A percentile compares a stretch with the other conserved stretches of the same genome.
Conservation (phyloP, 2,329 filamentous ascomycete genomes). For the Verticillium longisporum region DNA sequence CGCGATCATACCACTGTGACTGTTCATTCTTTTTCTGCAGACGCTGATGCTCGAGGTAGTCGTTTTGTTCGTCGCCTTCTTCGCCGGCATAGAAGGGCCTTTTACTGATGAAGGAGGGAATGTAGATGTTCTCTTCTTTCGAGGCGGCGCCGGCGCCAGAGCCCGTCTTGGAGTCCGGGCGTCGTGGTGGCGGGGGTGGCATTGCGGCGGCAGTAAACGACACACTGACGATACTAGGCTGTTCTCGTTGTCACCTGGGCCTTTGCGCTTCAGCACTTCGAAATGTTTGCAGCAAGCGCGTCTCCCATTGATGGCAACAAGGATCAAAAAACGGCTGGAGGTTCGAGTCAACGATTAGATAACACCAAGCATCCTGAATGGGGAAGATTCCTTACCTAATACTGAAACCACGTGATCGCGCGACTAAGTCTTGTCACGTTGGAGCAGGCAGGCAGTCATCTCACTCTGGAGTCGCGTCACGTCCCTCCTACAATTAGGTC, state of each 20-base stretch:
- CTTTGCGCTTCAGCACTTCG: neutral
- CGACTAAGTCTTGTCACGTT: conserved; percentile 9
- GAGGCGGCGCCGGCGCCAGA: conserved; percentile 28
- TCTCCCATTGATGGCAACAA: neutral
- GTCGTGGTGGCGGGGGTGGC: conserved; percentile 24
- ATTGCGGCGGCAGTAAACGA: neutral
- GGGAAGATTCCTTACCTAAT: too few relatives aligned
- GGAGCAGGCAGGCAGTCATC: neutral
- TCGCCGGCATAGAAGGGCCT: conserved; percentile 90
- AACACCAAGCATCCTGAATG: neutral
- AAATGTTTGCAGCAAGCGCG: neutral
- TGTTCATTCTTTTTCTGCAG: conserved; percentile 68
- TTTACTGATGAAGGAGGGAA: conserved; percentile 95
- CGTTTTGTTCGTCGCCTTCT: conserved; percentile 61
- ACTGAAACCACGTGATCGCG: conserved; percentile 10
- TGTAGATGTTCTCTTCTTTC: conserved; percentile 97
- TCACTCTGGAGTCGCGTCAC: neutral
- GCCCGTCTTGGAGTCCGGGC: conserved; percentile 22
- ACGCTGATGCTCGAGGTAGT: conserved; percentile 96
- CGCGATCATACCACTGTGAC: conserved; percentile 89
- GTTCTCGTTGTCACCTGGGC: neutral
- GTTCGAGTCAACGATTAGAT: neutral
- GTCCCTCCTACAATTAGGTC: neutral
- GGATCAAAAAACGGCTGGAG: neutral
- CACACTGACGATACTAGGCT: too few relatives aligned